Evolutionary conservation across 140 eudicot species (phyloP), one percentile per base, ranked within the genome.

Genomic region (Oenanthe javanica): DNA sequence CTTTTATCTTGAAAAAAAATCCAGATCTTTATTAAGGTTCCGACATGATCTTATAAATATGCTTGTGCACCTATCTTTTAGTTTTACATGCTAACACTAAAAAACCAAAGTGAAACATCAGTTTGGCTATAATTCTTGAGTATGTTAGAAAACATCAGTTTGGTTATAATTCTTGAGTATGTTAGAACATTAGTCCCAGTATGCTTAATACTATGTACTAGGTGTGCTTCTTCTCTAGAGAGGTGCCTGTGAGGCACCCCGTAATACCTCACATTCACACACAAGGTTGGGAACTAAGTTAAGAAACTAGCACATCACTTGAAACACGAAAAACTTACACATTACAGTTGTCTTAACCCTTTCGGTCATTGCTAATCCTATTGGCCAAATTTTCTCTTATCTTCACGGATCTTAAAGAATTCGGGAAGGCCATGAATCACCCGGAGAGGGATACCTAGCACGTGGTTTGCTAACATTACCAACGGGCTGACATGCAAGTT

Each of bases 391-490:
- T 54, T 73, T 64, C 19, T 79, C 79, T 18, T 66, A 50, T 79
- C 57, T 86, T 64, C 79, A 52, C 31, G 72, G 77, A 80, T 91
- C 88, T 61, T 86, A 86, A 45, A 93, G 96, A 63, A 93, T 67
- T 18, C 80, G 83, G 71, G 85, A 85, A 52, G 89, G 83, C 91
- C 91, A 88, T 25, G 81, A 79, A 79, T 79, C 82, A 48, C 76
- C 77, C 4, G 82, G 77, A 19, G 82, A 64, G 25, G 82, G 82
- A 67, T 79, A 79, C 67, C 82, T 66, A 23, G 82, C 82, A 48
- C 27, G 82, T 46, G 82, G 91, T 80, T 86, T 88, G 81, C 87
- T 84, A 79, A 88, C 89, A 45, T 27, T 15, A 38, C 91, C 77
- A 52, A 81, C 10, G 55, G 91, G 89, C 23, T 54, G 84, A 40